Conservation (phyloP, 2,329 filamentous ascomycete genomes). For the Lomentospora prolificans region DNA sequence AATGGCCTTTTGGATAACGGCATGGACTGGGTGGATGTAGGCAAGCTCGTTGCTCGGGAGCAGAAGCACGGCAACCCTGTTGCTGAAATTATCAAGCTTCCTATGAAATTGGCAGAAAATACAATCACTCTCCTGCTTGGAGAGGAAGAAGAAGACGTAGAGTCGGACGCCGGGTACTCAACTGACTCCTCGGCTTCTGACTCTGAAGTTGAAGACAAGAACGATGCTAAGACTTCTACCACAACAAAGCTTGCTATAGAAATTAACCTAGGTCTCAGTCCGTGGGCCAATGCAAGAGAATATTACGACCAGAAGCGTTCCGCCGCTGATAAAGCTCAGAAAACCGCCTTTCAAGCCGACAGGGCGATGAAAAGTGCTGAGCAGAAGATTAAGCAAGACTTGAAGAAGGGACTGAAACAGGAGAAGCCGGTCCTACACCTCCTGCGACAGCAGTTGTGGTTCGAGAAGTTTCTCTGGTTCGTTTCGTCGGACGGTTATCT, state of each 20-base stretch:
- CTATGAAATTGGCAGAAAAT: conserved; percentile 84
- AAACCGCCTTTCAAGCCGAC: conserved; percentile 70
- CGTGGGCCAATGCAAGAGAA: conserved; percentile 81
- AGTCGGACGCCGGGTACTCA: conserved; percentile 38
- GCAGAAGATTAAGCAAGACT: conserved; percentile 11
- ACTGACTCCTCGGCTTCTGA: conserved; percentile 54
- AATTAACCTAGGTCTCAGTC: conserved; percentile 70
- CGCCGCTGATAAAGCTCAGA: conserved; percentile 78
- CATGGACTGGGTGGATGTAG: conserved; percentile 96
- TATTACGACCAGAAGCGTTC: conserved; percentile 86
- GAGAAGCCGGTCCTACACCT: conserved; percentile 82
- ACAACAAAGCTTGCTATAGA: conserved; percentile 56
- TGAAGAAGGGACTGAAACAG: conserved; percentile 66
- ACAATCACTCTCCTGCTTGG: conserved; percentile 70
- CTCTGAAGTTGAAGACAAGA: conserved; percentile 28
- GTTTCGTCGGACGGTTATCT: conserved; percentile 92
- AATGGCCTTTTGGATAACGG: conserved; percentile 86
- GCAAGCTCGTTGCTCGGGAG: conserved; percentile 77
- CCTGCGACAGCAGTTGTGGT: conserved; percentile 81
- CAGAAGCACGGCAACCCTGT: conserved; percentile 74
- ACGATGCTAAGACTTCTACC: conserved; percentile 28
- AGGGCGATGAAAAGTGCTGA: conserved; percentile 74
- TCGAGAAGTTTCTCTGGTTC: conserved; percentile 95
- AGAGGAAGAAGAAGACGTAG: conserved; percentile 55
- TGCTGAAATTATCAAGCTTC: conserved; percentile 75